Evolutionary conservation across 345 rosid species (phyloP), one percentile per base, ranked within the genome.

Genomic region (Pistacia atlantica): DNA sequence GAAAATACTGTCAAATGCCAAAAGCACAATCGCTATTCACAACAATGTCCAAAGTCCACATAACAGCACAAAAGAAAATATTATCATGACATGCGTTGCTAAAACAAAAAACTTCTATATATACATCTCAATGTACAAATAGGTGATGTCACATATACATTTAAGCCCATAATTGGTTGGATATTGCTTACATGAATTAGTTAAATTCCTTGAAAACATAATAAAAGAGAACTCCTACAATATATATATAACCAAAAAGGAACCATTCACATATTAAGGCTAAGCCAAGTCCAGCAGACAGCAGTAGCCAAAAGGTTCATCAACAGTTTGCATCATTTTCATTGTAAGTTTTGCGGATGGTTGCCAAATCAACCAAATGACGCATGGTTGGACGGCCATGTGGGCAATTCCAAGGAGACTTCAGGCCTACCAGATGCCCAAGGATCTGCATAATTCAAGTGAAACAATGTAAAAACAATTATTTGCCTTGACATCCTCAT

Each of bases 301-400:
- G 7, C 17, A 71, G 60, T 8, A 5, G 35, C 45, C 5, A n/a
- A 35, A 33, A 52, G 72, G 68, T 68, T 45, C 48, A 71, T 80
- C 80, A 84, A 76, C 65, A 79, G 75, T 11, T 35, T 52, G 49
- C 46, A 4, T 76, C 81, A 63, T 46, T 57, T 61, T 79, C 85
- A 63, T 83, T 79, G 18, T 73, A 54, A 56, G 68, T 77, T 76
- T 75, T 81, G 73, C 71, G 80, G 16, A 93, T 52, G 38, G 90
- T 74, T 14, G 91, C 71, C 86, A 96, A 84, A 84, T 96, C 97
- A 1, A 93, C 88, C 85, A 96, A 87, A 86, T 96, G 99, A 22
- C 97, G 92, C 99, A 96, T 96, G 1, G 99, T 96, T 55, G 99
- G 99, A 78, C 99, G 87, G 70, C 99, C 99, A 31, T 96, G 99